These are phyloP conservation scores for Vicia villosa DNA, from an alignment of 306 rosid genomes.

Conservation along the genomic window DNA sequence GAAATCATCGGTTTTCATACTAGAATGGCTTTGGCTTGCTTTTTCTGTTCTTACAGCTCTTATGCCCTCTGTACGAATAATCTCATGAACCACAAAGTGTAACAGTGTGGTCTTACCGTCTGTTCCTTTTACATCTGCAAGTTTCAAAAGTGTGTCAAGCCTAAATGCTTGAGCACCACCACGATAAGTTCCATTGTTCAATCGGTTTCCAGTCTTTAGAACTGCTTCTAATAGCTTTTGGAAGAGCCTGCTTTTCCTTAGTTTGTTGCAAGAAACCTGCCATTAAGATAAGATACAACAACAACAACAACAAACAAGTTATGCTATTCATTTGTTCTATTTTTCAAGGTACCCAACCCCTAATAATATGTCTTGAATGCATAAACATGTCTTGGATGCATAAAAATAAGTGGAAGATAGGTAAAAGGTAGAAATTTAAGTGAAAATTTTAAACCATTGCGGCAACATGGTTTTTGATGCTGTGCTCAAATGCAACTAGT, in stretches of 20 bases:
- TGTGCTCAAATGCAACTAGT: background rate
- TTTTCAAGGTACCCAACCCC: background rate
- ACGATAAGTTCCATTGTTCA: conserved; percentile 95
- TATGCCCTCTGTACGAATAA: conserved; percentile 81
- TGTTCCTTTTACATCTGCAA: conserved; percentile 94
- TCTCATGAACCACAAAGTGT: conserved; percentile 94
- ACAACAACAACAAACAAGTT: conserved; percentile 10
- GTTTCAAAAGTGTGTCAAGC: conserved; percentile 90
- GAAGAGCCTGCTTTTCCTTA: conserved; percentile 81
- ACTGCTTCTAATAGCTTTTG: conserved; percentile 92
- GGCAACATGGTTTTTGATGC: background rate
- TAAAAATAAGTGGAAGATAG: conserved; percentile 4
- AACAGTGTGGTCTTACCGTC: conserved; percentile 83
- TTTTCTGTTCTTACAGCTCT: conserved; percentile 53
- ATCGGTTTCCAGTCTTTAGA: conserved; percentile 94
- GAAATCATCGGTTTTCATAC: conserved; percentile 41
- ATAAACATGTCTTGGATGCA: background rate
- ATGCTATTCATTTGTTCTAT: background rate
- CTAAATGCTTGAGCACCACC: conserved; percentile 96
- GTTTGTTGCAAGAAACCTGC: conserved; percentile 78
- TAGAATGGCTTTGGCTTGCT: conserved; percentile 53
- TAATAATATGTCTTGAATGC: background rate
- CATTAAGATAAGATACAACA: conserved; percentile 44
- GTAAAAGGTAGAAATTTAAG: background rate
- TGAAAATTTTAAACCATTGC: background rate